Percentiles rank a stretch among this genome's conserved stretches.
Evolutionary conservation across 495 filamentous ascomycete species (phyloP).

Genomic region (Aspergillus nanangensis): DNA sequence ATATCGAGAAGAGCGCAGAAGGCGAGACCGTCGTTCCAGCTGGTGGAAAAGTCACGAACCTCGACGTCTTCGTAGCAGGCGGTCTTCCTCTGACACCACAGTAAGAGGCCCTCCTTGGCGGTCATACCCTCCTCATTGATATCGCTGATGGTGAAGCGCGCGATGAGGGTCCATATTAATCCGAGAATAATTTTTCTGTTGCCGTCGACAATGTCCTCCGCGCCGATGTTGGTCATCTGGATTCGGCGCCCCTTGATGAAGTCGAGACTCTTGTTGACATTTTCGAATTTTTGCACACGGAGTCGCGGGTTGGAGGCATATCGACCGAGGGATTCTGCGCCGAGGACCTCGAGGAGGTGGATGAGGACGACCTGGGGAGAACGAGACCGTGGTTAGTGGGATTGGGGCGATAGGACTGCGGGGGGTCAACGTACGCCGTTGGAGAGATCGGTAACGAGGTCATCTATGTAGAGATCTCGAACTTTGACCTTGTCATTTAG

Average conservation of each 20-base stretch:
- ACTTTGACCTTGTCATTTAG: slow-evolving; percentile 89
- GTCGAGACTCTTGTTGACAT: slow-evolving; percentile 92
- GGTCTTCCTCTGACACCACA: slow-evolving; percentile 98
- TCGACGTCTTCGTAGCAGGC: slow-evolving; percentile 97
- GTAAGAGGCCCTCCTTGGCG: slow-evolving; percentile 87
- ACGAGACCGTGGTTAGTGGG: neutral
- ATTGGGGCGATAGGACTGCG: neutral
- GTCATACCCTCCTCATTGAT: slow-evolving; percentile 98
- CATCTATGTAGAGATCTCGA: slow-evolving; percentile 69
- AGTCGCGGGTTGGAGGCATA: slow-evolving; percentile 95
- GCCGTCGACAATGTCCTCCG: slow-evolving; percentile 97
- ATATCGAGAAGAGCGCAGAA: slow-evolving; percentile 97
- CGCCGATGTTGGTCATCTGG: slow-evolving; percentile 96
- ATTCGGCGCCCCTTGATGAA: slow-evolving; percentile 89
- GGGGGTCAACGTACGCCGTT: slow-evolving; percentile 68
- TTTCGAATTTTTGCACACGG: slow-evolving; percentile 96
- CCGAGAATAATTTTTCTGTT: slow-evolving; percentile 97
- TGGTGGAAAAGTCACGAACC: slow-evolving; percentile 86
- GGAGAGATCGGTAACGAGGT: slow-evolving; percentile 82
- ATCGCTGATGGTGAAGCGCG: slow-evolving; percentile 96
- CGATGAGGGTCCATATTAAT: slow-evolving; percentile 95
- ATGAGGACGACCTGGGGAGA: slow-evolving; percentile 75
- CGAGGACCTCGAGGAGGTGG: slow-evolving; percentile 93
- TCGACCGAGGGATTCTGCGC: slow-evolving; percentile 86
- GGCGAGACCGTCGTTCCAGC: slow-evolving; percentile 95